Evolutionary conservation across 495 filamentous ascomycete genomes (phyloP), one percentile per base, ranked within the genome.

Genomic region (Talaromyces proteolyticus): DNA sequence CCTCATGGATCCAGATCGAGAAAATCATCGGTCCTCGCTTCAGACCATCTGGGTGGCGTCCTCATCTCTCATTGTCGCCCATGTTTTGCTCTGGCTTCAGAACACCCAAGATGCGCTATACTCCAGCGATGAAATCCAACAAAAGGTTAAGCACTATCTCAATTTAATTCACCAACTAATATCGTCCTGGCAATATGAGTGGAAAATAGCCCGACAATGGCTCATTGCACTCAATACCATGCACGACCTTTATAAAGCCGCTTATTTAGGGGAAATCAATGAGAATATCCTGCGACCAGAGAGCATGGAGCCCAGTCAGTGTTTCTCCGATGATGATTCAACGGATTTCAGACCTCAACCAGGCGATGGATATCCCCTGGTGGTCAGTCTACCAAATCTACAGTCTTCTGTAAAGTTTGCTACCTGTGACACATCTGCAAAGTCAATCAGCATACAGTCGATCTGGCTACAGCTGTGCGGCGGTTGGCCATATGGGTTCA

Each of bases 161-260:
- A 36, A 36, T 36, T 36, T 36, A 6, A 7, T 36, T 7, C 14
- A 6, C 29, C 29, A 7, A 7, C 14, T 36, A 36, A n/a, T n/a
- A n/a, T n/a, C 29, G 14, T 36, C 29, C 14, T 36, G 29, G 29
- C 29, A 14, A 36, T 14, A 14, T 36, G 29, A 7, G 29, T 36
- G 29, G 29, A 36, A 36, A 7, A 14, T 36, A 36, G 40, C 40
- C 40, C 6, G n/a, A 6, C 7, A 21, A 42, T 21, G 40, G 40
- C 7, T 17, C 6, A 17, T 6, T 6, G 7, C 6, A 17, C 19
- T 42, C 16, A 17, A 55, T 52, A 18, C 67, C 70, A 19, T 71
- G 64, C 43, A 68, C 70, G 50, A 67, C 63, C 45, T 67, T 73
- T 45, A 64, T 69, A 48, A 44, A 63, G 20, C 47, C 49, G 10